These are phyloP conservation scores for Citrus trifoliata DNA, from an alignment of 345 rosid species.

Conservation along the genomic window DNA sequence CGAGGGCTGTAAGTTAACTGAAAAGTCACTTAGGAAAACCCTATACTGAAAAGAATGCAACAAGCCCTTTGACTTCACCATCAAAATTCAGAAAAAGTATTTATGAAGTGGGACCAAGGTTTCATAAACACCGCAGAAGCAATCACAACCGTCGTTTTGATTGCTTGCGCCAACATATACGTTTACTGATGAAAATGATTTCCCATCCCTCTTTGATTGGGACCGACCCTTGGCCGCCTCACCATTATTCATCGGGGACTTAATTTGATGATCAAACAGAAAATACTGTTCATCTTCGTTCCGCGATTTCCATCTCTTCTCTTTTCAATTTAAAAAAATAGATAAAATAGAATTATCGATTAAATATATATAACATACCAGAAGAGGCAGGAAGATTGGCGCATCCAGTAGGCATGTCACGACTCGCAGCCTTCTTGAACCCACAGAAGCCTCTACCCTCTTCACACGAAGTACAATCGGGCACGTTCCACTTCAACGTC, in stretches of 20 bases:
- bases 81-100: not conserved
- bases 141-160: not conserved
- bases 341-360: no score
- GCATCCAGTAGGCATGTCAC: slow-evolving; percentile 25
- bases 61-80: no score
- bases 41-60: no score
- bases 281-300: not conserved
- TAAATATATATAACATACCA: not conserved
- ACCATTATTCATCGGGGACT: no score
- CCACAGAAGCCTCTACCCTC: slow-evolving; percentile 34
- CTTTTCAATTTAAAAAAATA: no score
- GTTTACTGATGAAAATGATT: not conserved
- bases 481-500: slow-evolving; percentile 32
- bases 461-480: slow-evolving; percentile 40
- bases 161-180: not conserved
- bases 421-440: not conserved
- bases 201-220: not conserved
- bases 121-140: not conserved
- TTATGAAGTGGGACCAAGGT: not conserved
- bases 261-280: no score
- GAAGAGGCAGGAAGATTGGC: not conserved
- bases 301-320: not conserved
- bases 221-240: no score
- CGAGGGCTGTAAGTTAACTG: no score
- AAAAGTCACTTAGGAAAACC: no score